phyloP scores from a whole-genome alignment of 208 protist species.

The Dictyostelium gargantuum region DNA sequence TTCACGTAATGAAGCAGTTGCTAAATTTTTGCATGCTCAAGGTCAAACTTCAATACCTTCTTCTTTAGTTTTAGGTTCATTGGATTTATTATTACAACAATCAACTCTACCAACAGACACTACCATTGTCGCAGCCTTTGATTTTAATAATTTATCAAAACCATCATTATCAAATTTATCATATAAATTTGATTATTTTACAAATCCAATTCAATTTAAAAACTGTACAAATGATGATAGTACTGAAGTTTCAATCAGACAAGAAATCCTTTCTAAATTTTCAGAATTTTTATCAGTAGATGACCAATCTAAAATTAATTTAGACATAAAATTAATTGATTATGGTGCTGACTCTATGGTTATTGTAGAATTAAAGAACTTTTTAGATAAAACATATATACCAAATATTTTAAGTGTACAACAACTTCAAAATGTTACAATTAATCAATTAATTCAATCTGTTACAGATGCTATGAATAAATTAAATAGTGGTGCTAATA shows the following conservation, averaged over 20 bases:
- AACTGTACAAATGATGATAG: background rate
- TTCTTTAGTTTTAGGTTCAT: background rate
- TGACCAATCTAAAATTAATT: slow-evolving; percentile 3
- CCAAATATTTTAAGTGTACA: background rate
- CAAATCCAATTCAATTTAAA: background rate
- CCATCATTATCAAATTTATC: background rate
- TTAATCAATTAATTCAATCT: background rate
- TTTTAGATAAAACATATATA: background rate
- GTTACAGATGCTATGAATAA: background rate
- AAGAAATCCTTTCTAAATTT: background rate
- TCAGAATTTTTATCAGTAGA: background rate
- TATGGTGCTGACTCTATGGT: background rate
- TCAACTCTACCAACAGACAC: no score
- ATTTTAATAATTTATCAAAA: background rate
- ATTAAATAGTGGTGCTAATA: no score
- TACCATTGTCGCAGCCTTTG: background rate
- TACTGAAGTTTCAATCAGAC: background rate
- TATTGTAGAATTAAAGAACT: slow-evolving; percentile 26
- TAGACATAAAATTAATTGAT: background rate
- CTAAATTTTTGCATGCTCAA: background rate
- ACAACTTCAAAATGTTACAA: background rate
- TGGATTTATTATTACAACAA: no score
- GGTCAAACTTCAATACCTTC: background rate
- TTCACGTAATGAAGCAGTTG: background rate
- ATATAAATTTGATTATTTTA: background rate